phyloP scores from a whole-genome alignment of 129 eudicot genomes.

The Pittosporum tobira region DNA sequence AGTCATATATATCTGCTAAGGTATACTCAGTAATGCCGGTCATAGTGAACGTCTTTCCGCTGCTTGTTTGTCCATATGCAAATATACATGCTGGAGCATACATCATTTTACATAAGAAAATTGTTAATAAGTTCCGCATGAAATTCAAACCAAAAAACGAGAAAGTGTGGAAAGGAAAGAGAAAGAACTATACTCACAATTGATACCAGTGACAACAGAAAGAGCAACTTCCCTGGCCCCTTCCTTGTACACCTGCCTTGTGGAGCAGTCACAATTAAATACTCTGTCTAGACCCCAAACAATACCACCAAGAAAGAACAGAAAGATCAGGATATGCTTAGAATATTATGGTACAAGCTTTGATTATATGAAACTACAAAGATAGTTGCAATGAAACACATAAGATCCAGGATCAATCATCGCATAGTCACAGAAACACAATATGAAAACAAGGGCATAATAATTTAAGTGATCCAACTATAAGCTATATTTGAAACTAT shows the following conservation, averaged over 20 bases:
- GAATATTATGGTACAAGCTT: neutral
- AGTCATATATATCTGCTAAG: conserved; percentile 74
- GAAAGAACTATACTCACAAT: conserved; percentile 47
- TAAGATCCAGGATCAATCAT: neutral
- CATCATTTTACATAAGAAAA: neutral
- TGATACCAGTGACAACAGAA: conserved; percentile 79
- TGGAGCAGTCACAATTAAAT: conserved; percentile 69
- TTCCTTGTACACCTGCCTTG: conserved; percentile 82
- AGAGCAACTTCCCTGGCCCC: conserved; percentile 89
- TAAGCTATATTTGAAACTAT: neutral
- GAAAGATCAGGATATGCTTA: neutral
- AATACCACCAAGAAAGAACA: conserved; percentile 7
- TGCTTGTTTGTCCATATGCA: conserved; percentile 99
- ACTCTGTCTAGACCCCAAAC: conserved; percentile 57
- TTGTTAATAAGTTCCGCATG: neutral
- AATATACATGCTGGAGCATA: conserved; percentile 69
- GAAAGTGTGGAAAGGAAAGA: conserved; percentile 2
- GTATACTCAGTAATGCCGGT: conserved; percentile 89
- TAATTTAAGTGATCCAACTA: neutral
- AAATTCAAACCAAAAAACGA: conserved; percentile 1
- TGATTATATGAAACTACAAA: conserved; percentile 4
- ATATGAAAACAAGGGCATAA: neutral
- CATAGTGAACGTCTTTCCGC: conserved; percentile 98
- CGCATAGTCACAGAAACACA: neutral
- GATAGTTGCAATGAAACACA: neutral